Evolutionary conservation across 306 rosid species (phyloP), one percentile per base, ranked within the genome.

Genomic region (Sophora flavescens): DNA sequence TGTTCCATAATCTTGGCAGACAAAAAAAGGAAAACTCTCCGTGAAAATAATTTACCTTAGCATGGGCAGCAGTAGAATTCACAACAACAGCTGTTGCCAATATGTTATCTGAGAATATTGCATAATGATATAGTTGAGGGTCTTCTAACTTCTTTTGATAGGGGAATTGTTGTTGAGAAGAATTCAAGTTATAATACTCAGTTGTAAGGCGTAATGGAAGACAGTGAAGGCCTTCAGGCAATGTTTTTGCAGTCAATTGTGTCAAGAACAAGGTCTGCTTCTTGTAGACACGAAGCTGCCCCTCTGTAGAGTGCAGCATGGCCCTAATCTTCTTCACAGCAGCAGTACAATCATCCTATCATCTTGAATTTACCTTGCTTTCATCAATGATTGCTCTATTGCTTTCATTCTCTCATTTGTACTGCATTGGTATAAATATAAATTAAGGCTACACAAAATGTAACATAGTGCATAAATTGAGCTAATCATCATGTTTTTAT

Each of bases 141-240:
- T 90, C 88, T 85, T 91, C 96, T 80, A 92, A 78, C 81, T 84
- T 92, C 78, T 86, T 89, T 76, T 84, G 93, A 87, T 86, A 84
- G 18, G 92, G 95, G 80, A 90, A 90, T 33, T 85, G 72, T 79
- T 83, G 94, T 65, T 82, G 84, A 66, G 93, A 89, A 84, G 91
- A 79, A 88, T 86, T 85, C 83, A 94, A 82, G 73, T 84, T 63
- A 80, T 92, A 89, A 86, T 89, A 94, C 74, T 92, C 95, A 2
- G 95, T 88, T 74, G 98, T 92, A 32, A 94, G 96, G 83, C 97
- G 98, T 93, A 94, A 74, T 6, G 97, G 97, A 77, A 94, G 97
- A 81, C 98, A 94, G 66, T 94, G 98, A 79, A 94, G 95, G 80
- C 97, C 97, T 80, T 90, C 92, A 36, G 98, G 97, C 72, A 94